Evolutionary conservation across 495 filamentous ascomycete species (phyloP), one percentile per base, ranked within the genome.

Genomic region (Cercophora samala): DNA sequence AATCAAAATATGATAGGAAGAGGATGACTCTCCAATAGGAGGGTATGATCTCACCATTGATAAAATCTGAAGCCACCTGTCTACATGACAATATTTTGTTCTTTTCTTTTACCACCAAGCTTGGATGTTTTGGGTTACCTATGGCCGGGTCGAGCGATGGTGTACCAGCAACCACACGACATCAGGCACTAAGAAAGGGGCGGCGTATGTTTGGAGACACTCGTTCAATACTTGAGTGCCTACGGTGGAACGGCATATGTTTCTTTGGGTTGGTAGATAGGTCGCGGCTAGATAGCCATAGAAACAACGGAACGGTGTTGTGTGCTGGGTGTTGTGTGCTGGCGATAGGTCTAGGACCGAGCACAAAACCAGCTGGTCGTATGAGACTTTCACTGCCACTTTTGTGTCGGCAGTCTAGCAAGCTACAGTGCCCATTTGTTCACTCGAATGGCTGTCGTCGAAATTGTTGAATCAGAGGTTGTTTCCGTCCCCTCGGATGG

Each of bases 1-100:
- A 77, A 70, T 77, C 75, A 73, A 78, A 70, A 70, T 68, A 83
- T 82, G 82, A 86, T 86, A 86, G 84, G 84, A 86, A 86, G 84
- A 86, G 82, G 75, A 76, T 82, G 82, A 84, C 81, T 78, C 79
- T 76, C 61, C 68, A 70, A 66, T 66, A 59, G 68, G 75, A 77
- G 80, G 80, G 78, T 79, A 78, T 86, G 84, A 85, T 85, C 78
- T 83, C 78, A 85, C 63, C 58, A 80, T 72, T 68, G 76, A 79
- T 70, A 59, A 77, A 55, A 81, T 85, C 84, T 86, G 84, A 86
- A 83, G 83, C 83, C 74, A 76, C 76, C 37, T 58, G 29, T 63
- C 51, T 2, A 24, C 66, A 25, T 65, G 29, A 51, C 24, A 54
- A 37, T 62, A 58, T 56, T 24, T 17, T 54, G n/a, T 22, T 59